A percentile compares a stretch with the other conserved stretches of the same genome.
Evolutionary conservation across 495 filamentous ascomycete genomes (phyloP).

Genomic region (Clohesyomyces aquaticus): DNA sequence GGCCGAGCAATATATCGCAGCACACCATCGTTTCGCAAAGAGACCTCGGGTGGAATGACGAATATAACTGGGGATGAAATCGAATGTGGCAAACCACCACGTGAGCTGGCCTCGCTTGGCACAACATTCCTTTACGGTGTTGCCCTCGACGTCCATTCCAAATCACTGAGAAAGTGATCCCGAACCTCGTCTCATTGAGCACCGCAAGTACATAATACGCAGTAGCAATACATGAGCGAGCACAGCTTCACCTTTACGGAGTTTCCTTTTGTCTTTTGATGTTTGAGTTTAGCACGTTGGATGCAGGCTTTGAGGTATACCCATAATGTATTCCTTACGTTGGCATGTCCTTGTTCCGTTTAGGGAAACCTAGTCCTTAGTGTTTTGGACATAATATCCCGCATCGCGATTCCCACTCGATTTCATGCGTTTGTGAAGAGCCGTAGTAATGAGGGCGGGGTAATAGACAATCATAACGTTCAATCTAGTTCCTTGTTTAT

Average conservation of each 20-base stretch:
- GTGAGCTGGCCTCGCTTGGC: slow-evolving; percentile 26
- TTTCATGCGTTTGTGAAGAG: slow-evolving; percentile 14
- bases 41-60: slow-evolving; percentile 35
- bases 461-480: slow-evolving; percentile 8
- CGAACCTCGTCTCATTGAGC: slow-evolving; percentile 31
- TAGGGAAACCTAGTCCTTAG: slow-evolving; percentile 1
- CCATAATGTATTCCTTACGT: slow-evolving; percentile 36
- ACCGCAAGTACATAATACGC: background rate
- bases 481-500: slow-evolving; percentile 4
- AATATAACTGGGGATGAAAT: slow-evolving; percentile 35
- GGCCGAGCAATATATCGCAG: slow-evolving; percentile 35
- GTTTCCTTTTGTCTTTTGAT: slow-evolving; percentile 10
- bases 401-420: background rate
- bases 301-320: slow-evolving; percentile 28
- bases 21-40: slow-evolving; percentile 31
- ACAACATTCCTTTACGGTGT: slow-evolving; percentile 3
- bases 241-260: slow-evolving; percentile 35
- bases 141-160: background rate
- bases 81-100: background rate
- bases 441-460: slow-evolving; percentile 21
- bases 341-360: slow-evolving; percentile 12
- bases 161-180: slow-evolving; percentile 40
- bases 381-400: slow-evolving; percentile 30
- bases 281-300: slow-evolving; percentile 12
- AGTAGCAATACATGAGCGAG: slow-evolving; percentile 19